phyloP scores from a whole-genome alignment of 2,329 filamentous ascomycete species.

The Huntiella abstrusa region DNA sequence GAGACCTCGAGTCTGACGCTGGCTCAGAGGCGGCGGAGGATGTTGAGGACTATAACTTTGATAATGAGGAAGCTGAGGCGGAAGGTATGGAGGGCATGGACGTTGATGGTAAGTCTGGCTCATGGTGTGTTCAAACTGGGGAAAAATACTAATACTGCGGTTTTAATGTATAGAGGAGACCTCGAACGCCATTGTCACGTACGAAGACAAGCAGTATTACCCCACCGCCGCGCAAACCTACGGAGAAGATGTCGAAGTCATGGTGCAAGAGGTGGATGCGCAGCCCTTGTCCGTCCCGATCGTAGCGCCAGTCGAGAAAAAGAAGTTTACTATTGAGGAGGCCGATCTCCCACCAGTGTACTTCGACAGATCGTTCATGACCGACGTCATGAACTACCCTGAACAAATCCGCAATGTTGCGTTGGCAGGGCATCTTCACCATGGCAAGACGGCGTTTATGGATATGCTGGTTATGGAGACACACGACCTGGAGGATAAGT shows the following conservation, averaged over 20 bases:
- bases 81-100: constrained; percentile 80
- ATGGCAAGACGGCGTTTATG: constrained; percentile 96
- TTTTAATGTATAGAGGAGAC: constrained; percentile 38
- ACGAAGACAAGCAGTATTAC: constrained; percentile 99
- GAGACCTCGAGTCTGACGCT: constrained; percentile 67
- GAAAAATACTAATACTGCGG: neutral
- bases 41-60: constrained; percentile 62
- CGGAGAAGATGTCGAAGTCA: constrained; percentile 79
- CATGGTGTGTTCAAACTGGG: no score
- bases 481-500: constrained; percentile 61
- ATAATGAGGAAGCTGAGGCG: constrained; percentile 42
- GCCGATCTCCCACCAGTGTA: constrained; percentile 73
- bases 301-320: constrained; percentile 77
- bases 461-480: constrained; percentile 96
- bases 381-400: constrained; percentile 88
- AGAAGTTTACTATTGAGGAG: constrained; percentile 92
- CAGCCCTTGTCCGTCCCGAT: constrained; percentile 86
- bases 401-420: constrained; percentile 88
- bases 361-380: constrained; percentile 82
- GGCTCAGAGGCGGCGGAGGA: constrained; percentile 63
- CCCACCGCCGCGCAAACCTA: constrained; percentile 95
- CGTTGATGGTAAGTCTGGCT: constrained; percentile 47
- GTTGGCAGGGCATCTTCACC: constrained; percentile 80
- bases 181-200: constrained; percentile 90
- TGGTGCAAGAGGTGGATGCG: constrained; percentile 93